These are phyloP conservation scores for Cordia subcordata DNA, from an alignment of 257 asterid genomes.

Conservation along the genomic window DNA sequence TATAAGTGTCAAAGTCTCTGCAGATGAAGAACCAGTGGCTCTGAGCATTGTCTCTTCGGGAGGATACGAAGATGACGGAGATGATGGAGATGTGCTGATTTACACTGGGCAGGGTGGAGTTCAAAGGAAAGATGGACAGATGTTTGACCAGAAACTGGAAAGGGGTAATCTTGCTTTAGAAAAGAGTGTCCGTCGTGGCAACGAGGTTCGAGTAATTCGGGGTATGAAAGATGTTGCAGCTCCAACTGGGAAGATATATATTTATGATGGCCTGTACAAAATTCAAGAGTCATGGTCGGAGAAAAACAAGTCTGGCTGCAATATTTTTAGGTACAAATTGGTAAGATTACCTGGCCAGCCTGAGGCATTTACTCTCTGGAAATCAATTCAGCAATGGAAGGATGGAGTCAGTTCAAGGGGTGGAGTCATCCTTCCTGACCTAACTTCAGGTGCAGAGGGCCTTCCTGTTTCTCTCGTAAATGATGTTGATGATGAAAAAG, in stretches of 20 bases:
- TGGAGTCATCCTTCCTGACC: slow-evolving; percentile 76
- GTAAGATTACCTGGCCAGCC: slow-evolving; percentile 82
- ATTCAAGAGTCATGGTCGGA: slow-evolving; percentile 84
- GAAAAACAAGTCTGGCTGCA: slow-evolving; percentile 62
- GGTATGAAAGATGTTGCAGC: slow-evolving; percentile 42
- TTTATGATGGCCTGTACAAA: slow-evolving; percentile 80
- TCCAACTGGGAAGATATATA: slow-evolving; percentile 59
- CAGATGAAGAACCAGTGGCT: slow-evolving; percentile 83
- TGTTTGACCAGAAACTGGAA: slow-evolving; percentile 85
- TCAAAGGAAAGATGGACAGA: slow-evolving; percentile 61
- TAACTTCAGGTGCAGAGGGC: slow-evolving; percentile 71
- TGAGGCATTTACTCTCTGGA: slow-evolving; percentile 75
- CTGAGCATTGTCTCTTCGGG: slow-evolving; percentile 92
- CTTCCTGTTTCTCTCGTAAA: slow-evolving; percentile 80
- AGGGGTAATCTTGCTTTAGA: slow-evolving; percentile 51
- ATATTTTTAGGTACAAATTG: slow-evolving; percentile 76
- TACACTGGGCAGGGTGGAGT: slow-evolving; percentile 92
- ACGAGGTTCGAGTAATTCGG: slow-evolving; percentile 51
- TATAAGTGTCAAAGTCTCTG: slow-evolving; percentile 48
- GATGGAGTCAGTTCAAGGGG: slow-evolving; percentile 54
- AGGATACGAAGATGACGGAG: slow-evolving; percentile 81
- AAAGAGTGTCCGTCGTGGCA: slow-evolving; percentile 38
- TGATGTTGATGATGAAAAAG: slow-evolving; percentile 82
- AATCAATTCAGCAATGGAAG: slow-evolving; percentile 83
- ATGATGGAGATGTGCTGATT: slow-evolving; percentile 59